A percentile compares a stretch with the other conserved stretches of the same genome.
Conservation (phyloP, 768 basidiomycete species). For the Tulasnella sp. region DNA sequence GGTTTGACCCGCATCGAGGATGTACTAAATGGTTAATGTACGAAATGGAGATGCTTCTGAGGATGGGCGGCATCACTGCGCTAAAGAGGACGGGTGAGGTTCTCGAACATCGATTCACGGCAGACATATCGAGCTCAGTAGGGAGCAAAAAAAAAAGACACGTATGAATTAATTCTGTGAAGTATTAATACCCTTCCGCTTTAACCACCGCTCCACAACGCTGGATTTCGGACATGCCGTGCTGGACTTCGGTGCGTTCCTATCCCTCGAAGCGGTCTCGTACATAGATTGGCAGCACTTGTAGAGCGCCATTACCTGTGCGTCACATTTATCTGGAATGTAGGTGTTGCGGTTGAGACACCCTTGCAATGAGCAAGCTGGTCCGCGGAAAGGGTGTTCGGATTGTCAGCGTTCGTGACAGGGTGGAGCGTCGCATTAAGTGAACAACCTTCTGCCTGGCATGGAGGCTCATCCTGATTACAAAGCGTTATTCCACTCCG, state of each 20-base stretch:
- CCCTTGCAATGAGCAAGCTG: slow-evolving; percentile 61
- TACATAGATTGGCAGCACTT: slow-evolving; percentile 61
- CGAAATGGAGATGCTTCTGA: background rate
- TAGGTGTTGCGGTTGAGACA: slow-evolving; percentile 66
- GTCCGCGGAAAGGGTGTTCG: no score
- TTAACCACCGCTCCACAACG: slow-evolving; percentile 59
- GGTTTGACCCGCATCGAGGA: background rate
- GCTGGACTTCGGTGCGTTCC: slow-evolving; percentile 40
- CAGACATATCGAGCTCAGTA: background rate
- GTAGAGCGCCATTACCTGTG: slow-evolving; percentile 53
- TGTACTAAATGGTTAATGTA: background rate
- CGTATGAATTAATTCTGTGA: background rate
- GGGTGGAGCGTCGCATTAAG: background rate
- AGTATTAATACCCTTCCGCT: slow-evolving; percentile 33
- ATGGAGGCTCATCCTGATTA: slow-evolving; percentile 31
- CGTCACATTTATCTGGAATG: slow-evolving; percentile 58
- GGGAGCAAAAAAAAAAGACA: background rate
- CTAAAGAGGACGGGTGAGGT: background rate
- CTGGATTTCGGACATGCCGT: slow-evolving; percentile 58
- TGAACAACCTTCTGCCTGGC: slow-evolving; percentile 36
- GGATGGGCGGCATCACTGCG: background rate
- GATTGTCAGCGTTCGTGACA: background rate
- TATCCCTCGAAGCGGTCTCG: slow-evolving; percentile 41
- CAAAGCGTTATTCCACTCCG: background rate
- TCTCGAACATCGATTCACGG: no score